phyloP scores from a whole-genome alignment of 352 stramenopile species.

The Blastocystis sp. region DNA sequence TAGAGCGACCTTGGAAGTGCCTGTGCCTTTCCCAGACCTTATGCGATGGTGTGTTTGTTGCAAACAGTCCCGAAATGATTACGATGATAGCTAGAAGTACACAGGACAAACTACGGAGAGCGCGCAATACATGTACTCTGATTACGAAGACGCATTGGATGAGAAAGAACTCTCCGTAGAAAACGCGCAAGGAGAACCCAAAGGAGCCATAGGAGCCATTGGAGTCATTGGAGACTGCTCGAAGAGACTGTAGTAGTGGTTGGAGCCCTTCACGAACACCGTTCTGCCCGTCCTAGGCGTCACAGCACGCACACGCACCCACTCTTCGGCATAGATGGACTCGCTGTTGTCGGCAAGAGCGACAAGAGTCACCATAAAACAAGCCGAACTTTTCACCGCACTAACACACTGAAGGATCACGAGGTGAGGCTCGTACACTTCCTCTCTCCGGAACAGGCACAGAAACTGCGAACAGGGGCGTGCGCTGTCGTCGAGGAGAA shows the following conservation, averaged over 20 bases:
- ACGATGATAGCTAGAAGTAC: not conserved
- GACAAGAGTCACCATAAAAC: not conserved
- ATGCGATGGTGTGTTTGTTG: slow-evolving; percentile 16
- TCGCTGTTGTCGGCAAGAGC: not conserved
- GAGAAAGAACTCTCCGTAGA: not conserved
- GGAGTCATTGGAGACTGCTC: not conserved
- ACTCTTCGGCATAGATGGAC: not conserved
- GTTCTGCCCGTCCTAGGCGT: not conserved
- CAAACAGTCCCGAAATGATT: not conserved
- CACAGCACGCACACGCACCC: not conserved
- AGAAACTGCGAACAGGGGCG: not conserved
- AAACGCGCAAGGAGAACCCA: not conserved
- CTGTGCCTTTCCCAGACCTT: slow-evolving; percentile 61
- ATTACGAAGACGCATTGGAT: not conserved
- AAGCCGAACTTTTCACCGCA: not conserved
- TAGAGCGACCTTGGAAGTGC: slow-evolving; percentile 68
- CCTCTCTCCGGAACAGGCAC: not conserved
- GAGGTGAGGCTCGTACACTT: not conserved
- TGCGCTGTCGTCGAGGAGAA: not conserved
- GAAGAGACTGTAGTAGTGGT: not conserved
- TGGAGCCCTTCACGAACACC: not conserved
- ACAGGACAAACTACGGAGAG: not conserved
- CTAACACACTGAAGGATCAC: not conserved
- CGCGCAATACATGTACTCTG: not conserved
- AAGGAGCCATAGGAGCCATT: too few species aligned